Conservation (phyloP, 108 stramenopile species). For the Discostella pseudostelligera region DNA sequence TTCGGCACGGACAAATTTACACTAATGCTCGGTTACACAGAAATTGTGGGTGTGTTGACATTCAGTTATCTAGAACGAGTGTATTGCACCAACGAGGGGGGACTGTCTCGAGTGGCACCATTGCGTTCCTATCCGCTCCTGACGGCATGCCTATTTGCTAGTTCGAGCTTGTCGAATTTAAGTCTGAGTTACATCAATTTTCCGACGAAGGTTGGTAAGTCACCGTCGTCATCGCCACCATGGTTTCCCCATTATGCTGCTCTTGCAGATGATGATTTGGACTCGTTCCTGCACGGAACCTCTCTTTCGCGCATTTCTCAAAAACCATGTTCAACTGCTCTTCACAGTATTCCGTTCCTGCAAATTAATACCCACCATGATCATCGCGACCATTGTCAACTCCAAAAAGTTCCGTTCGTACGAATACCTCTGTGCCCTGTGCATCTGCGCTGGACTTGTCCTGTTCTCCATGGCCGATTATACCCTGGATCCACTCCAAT, state of each 20-base stretch:
- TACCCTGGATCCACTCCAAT: conserved; percentile 49
- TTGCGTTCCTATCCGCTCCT: conserved; percentile 46
- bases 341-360: conserved; percentile 60
- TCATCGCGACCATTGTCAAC: conserved; percentile 59
- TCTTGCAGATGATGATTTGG: too few species aligned
- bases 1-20: too few species aligned
- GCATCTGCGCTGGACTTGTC: conserved; percentile 61
- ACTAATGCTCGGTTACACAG: conserved; percentile 66
- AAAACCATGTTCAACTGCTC: neutral
- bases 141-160: conserved; percentile 52
- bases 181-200: conserved; percentile 74
- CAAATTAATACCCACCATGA: conserved; percentile 78
- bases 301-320: neutral
- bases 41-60: conserved; percentile 59
- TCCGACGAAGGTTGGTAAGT: conserved; percentile 62
- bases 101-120: conserved; percentile 37
- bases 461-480: conserved; percentile 67
- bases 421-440: conserved; percentile 60
- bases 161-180: conserved; percentile 54
- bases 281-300: too few species aligned
- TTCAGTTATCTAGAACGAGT: conserved; percentile 49
- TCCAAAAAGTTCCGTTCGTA: conserved; percentile 31
- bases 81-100: conserved; percentile 30
- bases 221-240: neutral
- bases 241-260: too few species aligned